These are phyloP conservation scores for Leptomonas pyrrhocoris DNA, from an alignment of 208 protist genomes.

Conservation along the genomic window DNA sequence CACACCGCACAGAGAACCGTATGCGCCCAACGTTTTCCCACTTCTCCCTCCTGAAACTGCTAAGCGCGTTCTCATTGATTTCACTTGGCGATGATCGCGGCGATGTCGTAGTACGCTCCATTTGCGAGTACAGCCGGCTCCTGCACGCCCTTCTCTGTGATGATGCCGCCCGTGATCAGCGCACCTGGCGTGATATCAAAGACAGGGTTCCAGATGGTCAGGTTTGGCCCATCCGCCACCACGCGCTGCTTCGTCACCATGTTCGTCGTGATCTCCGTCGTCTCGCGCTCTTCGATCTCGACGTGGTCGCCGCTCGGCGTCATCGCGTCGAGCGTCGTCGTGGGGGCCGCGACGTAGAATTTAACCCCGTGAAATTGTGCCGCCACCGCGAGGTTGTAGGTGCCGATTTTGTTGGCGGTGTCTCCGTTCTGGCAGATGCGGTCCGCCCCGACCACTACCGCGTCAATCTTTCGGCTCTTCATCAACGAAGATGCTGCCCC, in stretches of 20 bases:
- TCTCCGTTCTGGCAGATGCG: conserved; percentile 95
- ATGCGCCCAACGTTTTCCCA: no score
- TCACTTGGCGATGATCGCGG: conserved; percentile 23
- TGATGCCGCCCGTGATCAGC: conserved; percentile 95
- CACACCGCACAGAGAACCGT: no score
- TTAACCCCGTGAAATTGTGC: conserved; percentile 90
- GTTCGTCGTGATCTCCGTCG: conserved; percentile 91
- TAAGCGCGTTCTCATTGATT: no score
- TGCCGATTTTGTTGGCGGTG: conserved; percentile 97
- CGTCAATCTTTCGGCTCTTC: conserved; percentile 63
- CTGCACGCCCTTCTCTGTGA: conserved; percentile 92
- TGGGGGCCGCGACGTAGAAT: conserved; percentile 94
- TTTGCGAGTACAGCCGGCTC: conserved; percentile 36
- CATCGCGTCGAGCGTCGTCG: conserved; percentile 91
- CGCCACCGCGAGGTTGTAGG: conserved; percentile 92
- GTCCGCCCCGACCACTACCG: conserved; percentile 94
- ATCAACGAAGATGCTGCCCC: conserved; percentile 87
- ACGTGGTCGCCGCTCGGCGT: conserved; percentile 81
- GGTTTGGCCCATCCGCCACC: conserved; percentile 79
- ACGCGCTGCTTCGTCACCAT: conserved; percentile 79
- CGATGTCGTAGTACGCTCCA: conserved; percentile 64
- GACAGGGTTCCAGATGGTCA: conserved; percentile 95
- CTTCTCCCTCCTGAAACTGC: no score
- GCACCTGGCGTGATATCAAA: conserved; percentile 96
- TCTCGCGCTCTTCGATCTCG: conserved; percentile 92